These are phyloP conservation scores for Beauveria medogensis DNA, from an alignment of 2,329 filamentous ascomycete species.

Conservation along the genomic window DNA sequence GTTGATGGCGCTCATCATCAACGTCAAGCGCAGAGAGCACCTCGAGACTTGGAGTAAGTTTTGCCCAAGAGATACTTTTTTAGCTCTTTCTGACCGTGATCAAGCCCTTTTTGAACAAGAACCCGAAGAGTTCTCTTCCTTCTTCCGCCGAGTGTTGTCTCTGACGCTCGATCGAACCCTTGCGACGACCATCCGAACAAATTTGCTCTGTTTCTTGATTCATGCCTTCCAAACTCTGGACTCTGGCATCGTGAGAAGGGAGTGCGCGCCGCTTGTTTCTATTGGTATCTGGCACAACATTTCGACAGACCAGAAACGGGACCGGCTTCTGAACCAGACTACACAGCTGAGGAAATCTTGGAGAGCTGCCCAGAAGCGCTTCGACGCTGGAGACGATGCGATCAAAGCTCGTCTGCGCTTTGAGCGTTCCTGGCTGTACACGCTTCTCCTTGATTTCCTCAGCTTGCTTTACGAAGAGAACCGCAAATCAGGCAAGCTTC, in stretches of 20 bases:
- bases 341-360: conserved; percentile 80
- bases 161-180: conserved; percentile 70
- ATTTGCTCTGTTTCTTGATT: conserved; percentile 85
- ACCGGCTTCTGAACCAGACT: conserved; percentile 63
- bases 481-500: conserved; percentile 12
- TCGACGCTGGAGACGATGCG: conserved; percentile 74
- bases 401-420: conserved; percentile 76
- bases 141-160: conserved; percentile 85
- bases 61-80: background rate
- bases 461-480: conserved; percentile 57
- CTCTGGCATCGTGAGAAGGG: conserved; percentile 79
- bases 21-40: conserved; percentile 80
- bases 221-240: conserved; percentile 91
- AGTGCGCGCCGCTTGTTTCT: conserved; percentile 90
- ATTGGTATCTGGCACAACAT: conserved; percentile 96
- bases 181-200: conserved; percentile 59
- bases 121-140: conserved; percentile 72
- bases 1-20: conserved; percentile 75
- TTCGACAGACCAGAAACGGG: conserved; percentile 65
- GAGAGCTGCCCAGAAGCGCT: conserved; percentile 79
- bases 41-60: conserved; percentile 75
- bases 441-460: conserved; percentile 75
- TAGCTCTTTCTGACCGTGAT: conserved; percentile 14
- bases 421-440: conserved; percentile 89
- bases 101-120: conserved; percentile 67